Base-by-base conservation (phyloP, 768 basidiomycete species). In the Agaricus subrufescens region DNA sequence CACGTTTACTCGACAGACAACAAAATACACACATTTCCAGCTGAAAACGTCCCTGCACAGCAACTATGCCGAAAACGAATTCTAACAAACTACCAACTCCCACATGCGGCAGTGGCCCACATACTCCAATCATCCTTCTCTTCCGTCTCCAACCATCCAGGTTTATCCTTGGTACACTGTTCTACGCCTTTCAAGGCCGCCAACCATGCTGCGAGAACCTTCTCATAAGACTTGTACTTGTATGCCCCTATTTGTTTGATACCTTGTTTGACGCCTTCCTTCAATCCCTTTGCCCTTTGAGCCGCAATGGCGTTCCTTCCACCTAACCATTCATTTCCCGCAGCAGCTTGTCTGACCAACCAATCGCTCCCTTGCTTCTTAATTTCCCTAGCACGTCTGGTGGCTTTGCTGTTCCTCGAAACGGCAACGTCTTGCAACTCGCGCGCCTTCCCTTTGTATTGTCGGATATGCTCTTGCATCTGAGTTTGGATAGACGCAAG, bases 361-460 rank as follows among this genome's bases (percentile, higher is more conserved):
- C 34, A 34, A 6, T 76, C 74, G 51, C 74, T 70, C 7, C 83
- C 81, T 52, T 63, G 75, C 58, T 76, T 72, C 67, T 66, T 79
- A 40, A 86, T 66, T 61, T 82, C 76, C 66, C 70, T 78, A 8
- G 85, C 85, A 54, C 75, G 77, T 47, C 66, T 69, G 63, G 76
- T 76, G 48, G 85, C 85, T 8, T 71, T 73, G 44, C 80, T 73
- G 58, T 86, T 79, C 42, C 80, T 74, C 27, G 67, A 63, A 57
- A 69, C 68, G 3, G 86, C 65, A 2, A 74, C 72, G 15, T 80
- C 78, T 43, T 71, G 75, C 9, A 82, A 61, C 8, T 70, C 68
- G 46, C 71, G 71, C 4, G 75, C 77, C 46, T 69, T 81, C 62
- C 72, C 78, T 71, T 75, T 75, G 15, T 80, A 80, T 43, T 78